Conservation (phyloP, 192 early-diverging fungal genomes). For the Coemansia sp. region DNA sequence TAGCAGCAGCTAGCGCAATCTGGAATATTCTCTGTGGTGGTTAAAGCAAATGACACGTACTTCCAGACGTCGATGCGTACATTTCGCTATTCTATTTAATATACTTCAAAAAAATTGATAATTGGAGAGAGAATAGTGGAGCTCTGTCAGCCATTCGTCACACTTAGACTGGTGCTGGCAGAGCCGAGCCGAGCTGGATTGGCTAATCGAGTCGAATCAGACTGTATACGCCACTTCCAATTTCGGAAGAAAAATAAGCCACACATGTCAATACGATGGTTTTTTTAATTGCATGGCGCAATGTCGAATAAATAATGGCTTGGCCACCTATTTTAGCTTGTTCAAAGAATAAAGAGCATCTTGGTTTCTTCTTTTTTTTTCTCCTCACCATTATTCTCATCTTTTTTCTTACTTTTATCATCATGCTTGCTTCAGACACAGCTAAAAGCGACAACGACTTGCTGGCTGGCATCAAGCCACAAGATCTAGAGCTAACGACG, state of each 20-base stretch:
- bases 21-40: neutral
- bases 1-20: conserved; percentile 1
- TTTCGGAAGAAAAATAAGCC: neutral
- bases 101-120: neutral
- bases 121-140: neutral
- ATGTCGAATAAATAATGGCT: neutral
- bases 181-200: neutral
- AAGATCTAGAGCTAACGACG: conserved; percentile 41
- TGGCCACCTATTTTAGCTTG: neutral
- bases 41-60: neutral
- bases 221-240: neutral
- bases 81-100: neutral
- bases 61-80: neutral
- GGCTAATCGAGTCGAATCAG: neutral
- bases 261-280: neutral
- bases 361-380: neutral
- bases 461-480: conserved; percentile 18
- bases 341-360: neutral
- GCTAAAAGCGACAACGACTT: conserved; percentile 1
- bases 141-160: neutral
- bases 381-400: neutral
- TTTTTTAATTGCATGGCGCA: neutral
- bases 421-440: neutral
- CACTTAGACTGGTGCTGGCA: neutral
- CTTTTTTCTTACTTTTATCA: neutral